These are phyloP conservation scores for Arthrobotrys sphaeroides DNA, from an alignment of 2,329 filamentous ascomycete genomes.

Conservation along the genomic window DNA sequence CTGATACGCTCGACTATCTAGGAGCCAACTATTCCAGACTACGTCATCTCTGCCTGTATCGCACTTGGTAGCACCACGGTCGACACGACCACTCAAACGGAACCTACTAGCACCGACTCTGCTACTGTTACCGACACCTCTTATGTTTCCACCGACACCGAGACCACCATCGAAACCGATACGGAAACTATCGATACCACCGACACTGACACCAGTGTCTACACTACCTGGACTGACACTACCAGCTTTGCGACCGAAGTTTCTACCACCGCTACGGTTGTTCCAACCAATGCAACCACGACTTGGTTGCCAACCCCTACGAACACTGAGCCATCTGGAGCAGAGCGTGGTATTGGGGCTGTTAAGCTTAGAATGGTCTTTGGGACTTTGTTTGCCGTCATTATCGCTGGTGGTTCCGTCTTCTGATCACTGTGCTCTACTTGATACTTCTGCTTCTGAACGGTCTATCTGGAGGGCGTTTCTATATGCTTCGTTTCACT, in stretches of 20 bases:
- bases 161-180: background rate
- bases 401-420: background rate
- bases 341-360: background rate
- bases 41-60: constrained; percentile 31
- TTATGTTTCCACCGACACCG: background rate
- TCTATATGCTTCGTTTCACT: no score
- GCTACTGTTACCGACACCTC: constrained; percentile 1
- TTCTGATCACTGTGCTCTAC: background rate
- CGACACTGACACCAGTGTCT: constrained; percentile 16
- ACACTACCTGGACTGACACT: constrained; percentile 28
- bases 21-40: constrained; percentile 25
- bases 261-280: background rate
- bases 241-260: background rate
- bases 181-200: constrained; percentile 23
- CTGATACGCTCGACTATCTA: constrained; percentile 1
- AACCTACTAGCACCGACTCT: background rate
- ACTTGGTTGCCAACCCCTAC: background rate
- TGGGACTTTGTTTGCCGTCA: background rate
- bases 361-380: constrained; percentile 4
- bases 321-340: constrained; percentile 1
- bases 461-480: background rate
- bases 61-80: constrained; percentile 9
- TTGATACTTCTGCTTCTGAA: background rate
- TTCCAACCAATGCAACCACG: background rate
- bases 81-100: background rate